Evolutionary conservation across 495 filamentous ascomycete species (phyloP).

Genomic region (Neurospora tetraspora): DNA sequence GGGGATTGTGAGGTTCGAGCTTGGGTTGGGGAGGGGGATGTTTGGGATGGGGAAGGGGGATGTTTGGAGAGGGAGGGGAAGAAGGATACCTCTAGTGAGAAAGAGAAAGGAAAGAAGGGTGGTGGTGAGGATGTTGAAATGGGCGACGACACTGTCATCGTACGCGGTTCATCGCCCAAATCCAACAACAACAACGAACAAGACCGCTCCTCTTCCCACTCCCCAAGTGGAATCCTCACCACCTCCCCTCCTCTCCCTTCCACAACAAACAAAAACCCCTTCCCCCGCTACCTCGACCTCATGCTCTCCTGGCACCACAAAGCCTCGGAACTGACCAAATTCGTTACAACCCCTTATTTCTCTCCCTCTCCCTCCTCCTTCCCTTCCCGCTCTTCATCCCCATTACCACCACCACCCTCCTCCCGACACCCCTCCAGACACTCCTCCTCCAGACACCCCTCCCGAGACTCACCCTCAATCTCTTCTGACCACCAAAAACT

Average conservation of each 20-base stretch:
- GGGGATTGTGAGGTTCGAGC: constrained; percentile 49
- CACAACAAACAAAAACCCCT: constrained; percentile 23
- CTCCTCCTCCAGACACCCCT: background rate
- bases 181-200: background rate
- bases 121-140: constrained; percentile 7
- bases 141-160: background rate
- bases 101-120: constrained; percentile 1
- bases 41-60: constrained; percentile 21
- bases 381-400: background rate
- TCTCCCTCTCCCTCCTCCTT: background rate
- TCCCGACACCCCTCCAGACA: too few species aligned
- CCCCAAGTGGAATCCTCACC: too few species aligned
- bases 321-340: constrained; percentile 53
- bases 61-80: constrained; percentile 21
- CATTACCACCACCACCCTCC: background rate
- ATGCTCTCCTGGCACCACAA: constrained; percentile 63
- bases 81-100: background rate
- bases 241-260: background rate
- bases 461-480: background rate
- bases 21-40: constrained; percentile 23
- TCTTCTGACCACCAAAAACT: background rate
- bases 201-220: background rate
- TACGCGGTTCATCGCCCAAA: background rate
- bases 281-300: constrained; percentile 56
- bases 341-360: constrained; percentile 38